These are phyloP conservation scores for Trypanosoma vivax DNA, from an alignment of 208 protist genomes.

Conservation along the genomic window DNA sequence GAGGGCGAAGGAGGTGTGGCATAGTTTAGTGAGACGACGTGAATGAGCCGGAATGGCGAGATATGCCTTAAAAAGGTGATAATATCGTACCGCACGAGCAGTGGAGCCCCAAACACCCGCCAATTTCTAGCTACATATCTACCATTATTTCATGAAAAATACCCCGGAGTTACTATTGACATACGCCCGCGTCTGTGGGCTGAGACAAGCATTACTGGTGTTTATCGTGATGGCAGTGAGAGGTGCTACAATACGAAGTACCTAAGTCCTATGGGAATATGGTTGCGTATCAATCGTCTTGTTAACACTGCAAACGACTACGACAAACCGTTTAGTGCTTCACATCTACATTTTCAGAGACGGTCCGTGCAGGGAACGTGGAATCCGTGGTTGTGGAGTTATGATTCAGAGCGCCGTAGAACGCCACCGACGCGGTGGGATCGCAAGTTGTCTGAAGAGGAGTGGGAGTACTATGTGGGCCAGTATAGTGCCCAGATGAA, in stretches of 20 bases:
- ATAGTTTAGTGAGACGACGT: slow-evolving; percentile 16
- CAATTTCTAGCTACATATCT: slow-evolving; percentile 77
- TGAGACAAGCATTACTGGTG: slow-evolving; percentile 68
- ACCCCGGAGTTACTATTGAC: slow-evolving; percentile 69
- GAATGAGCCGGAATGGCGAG: slow-evolving; percentile 84
- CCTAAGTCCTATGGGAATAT: slow-evolving; percentile 74
- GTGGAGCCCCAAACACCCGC: slow-evolving; percentile 52
- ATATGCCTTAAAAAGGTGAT: slow-evolving; percentile 78
- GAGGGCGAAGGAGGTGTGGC: not conserved
- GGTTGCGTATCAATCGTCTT: slow-evolving; percentile 53
- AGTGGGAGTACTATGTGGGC: slow-evolving; percentile 70
- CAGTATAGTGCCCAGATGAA: slow-evolving; percentile 78
- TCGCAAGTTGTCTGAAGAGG: slow-evolving; percentile 61
- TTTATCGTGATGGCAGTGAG: slow-evolving; percentile 83
- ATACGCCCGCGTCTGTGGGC: slow-evolving; percentile 68
- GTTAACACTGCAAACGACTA: slow-evolving; percentile 77
- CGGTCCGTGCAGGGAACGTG: slow-evolving; percentile 71
- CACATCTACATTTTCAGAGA: slow-evolving; percentile 59
- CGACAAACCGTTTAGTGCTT: slow-evolving; percentile 49
- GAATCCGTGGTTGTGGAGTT: slow-evolving; percentile 80
- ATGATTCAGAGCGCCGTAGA: slow-evolving; percentile 38
- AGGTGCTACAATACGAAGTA: slow-evolving; percentile 36
- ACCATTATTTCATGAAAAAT: slow-evolving; percentile 58
- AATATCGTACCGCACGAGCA: slow-evolving; percentile 66
- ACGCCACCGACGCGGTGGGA: slow-evolving; percentile 39